These are phyloP conservation scores for Trichocladium uniseriatum DNA, from an alignment of 495 filamentous ascomycete genomes.

Conservation along the genomic window DNA sequence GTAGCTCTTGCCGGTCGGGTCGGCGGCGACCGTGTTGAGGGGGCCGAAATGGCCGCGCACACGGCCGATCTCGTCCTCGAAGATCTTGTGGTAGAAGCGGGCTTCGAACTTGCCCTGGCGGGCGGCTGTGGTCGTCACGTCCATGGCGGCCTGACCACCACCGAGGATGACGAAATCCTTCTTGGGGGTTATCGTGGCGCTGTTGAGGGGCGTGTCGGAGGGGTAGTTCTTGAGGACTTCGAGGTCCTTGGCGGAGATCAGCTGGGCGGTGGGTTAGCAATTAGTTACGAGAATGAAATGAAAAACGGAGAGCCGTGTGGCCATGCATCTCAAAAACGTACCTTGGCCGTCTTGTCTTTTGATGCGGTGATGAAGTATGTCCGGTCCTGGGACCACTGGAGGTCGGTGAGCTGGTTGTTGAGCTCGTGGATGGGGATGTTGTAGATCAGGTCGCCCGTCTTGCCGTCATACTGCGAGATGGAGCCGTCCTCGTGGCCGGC, in stretches of 20 bases:
- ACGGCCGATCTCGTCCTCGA: conserved; percentile 95
- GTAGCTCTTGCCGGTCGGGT: conserved; percentile 84
- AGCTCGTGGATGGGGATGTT: conserved; percentile 74
- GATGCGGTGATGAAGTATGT: conserved; percentile 97
- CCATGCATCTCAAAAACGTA: too few relatives aligned
- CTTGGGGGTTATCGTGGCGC: conserved; percentile 81
- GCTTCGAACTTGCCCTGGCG: conserved; percentile 98
- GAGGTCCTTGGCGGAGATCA: conserved; percentile 73
- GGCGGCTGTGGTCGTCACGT: conserved; percentile 90
- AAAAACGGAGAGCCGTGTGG: too few relatives aligned
- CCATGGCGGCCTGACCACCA: conserved; percentile 96
- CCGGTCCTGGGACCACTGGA: conserved; percentile 88
- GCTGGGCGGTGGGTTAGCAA: conserved; percentile 32
- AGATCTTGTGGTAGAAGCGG: conserved; percentile 97
- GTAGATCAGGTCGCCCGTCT: conserved; percentile 76
- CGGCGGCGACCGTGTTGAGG: conserved; percentile 69
- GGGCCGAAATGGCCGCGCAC: conserved; percentile 96
- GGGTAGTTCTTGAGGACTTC: conserved; percentile 85
- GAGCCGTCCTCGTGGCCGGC: conserved; percentile 94
- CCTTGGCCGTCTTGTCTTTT: conserved; percentile 95
- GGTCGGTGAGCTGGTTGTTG: conserved; percentile 77
- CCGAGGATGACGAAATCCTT: conserved; percentile 97
- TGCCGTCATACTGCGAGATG: conserved; percentile 89
- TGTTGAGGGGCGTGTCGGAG: conserved; percentile 94
- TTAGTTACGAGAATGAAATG: not conserved